Evolutionary conservation across 83 land plant species (phyloP).

Genomic region (Isoetes engelmannii): DNA sequence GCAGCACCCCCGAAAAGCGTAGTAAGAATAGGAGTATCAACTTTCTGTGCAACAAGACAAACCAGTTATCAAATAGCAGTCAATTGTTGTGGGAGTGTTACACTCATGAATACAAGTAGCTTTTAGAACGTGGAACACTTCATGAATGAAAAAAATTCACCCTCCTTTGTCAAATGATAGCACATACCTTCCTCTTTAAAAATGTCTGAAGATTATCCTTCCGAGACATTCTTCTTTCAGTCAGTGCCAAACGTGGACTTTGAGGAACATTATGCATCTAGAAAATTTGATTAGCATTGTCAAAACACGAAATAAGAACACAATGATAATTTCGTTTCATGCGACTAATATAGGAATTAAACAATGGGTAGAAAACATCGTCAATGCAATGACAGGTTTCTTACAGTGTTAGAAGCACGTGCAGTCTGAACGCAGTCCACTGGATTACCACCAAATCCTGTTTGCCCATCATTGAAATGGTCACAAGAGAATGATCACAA

Average conservation of each 20-base stretch:
- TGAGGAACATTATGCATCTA: slow-evolving; percentile 16
- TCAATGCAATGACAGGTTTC: background rate
- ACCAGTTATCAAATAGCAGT: background rate
- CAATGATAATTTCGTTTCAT: background rate
- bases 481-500: no score
- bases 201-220: slow-evolving; percentile 4
- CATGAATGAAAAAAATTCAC: background rate
- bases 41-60: slow-evolving; percentile 16
- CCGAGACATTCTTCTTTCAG: slow-evolving; percentile 21
- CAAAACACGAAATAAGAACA: background rate
- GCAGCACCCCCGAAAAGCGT: slow-evolving; percentile 1
- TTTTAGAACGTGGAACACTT: background rate
- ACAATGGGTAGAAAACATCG: slow-evolving; percentile 4
- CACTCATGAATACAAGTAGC: background rate
- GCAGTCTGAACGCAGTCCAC: slow-evolving; percentile 26
- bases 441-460: slow-evolving; percentile 39
- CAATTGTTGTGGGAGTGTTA: background rate
- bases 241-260: slow-evolving; percentile 26
- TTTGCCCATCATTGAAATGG: background rate
- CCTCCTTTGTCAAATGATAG: slow-evolving; percentile 12
- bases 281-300: background rate
- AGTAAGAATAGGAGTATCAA: slow-evolving; percentile 7
- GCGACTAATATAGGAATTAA: background rate
- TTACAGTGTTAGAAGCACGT: slow-evolving; percentile 24
- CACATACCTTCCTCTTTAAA: background rate